Evolutionary conservation across 345 rosid genomes (phyloP).

Genomic region (Populus pruinosa): DNA sequence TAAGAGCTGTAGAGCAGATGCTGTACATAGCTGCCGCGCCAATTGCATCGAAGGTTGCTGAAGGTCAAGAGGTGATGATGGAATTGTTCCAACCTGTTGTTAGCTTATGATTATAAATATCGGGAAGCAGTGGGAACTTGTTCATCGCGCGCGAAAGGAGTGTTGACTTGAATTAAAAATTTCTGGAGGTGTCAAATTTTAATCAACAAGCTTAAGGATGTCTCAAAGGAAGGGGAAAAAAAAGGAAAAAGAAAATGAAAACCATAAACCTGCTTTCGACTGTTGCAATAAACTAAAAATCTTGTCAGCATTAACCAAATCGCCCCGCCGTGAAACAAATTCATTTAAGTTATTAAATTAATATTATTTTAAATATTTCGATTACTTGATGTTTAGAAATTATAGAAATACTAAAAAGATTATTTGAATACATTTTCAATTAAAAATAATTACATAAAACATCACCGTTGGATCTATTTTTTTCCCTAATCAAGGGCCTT

Average conservation of each 20-base stretch:
- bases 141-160: neutral
- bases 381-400: too few relatives aligned
- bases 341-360: conserved; percentile 15
- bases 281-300: conserved; percentile 26
- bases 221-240: too few relatives aligned
- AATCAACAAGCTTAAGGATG: too few relatives aligned
- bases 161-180: neutral
- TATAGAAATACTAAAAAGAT: too few relatives aligned
- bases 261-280: too few relatives aligned
- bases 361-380: too few relatives aligned
- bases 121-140: neutral
- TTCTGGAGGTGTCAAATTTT: too few relatives aligned
- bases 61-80: neutral
- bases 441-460: too few relatives aligned
- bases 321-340: conserved; percentile 51
- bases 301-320: conserved; percentile 57
- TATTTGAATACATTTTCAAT: too few relatives aligned
- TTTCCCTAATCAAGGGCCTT: conserved; percentile 57
- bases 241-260: too few relatives aligned
- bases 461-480: too few relatives aligned
- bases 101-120: neutral
- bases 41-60: neutral
- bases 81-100: neutral
- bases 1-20: neutral
- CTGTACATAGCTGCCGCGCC: neutral